Evolutionary conservation across 495 filamentous ascomycete species (phyloP).

Genomic region (Penicillium waksmanii): DNA sequence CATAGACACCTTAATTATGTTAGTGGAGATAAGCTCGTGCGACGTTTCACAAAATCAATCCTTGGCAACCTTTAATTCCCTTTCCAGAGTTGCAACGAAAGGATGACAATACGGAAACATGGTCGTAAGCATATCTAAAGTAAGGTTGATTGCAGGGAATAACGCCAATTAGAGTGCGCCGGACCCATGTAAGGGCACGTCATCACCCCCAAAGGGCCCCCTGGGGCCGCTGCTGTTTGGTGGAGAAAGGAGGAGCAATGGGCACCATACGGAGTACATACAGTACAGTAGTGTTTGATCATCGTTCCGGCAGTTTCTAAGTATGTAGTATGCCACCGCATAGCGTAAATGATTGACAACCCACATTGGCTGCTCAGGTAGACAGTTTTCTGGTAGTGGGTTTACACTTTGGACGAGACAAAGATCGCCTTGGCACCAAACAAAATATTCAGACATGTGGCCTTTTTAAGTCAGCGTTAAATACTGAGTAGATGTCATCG

Average conservation of each 20-base stretch:
- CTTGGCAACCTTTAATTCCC: constrained; percentile 37
- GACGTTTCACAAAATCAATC: constrained; percentile 44
- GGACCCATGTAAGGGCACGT: constrained; percentile 22
- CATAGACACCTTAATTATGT: constrained; percentile 39
- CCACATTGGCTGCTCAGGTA: not conserved
- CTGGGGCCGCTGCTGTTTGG: not conserved
- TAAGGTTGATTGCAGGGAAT: constrained; percentile 20
- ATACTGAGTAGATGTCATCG: too few relatives aligned
- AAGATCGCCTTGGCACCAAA: constrained; percentile 2
- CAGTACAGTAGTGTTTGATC: not conserved
- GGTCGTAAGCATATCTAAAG: constrained; percentile 24
- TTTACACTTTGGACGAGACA: constrained; percentile 2
- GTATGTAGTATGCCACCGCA: not conserved
- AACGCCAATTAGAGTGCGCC: constrained; percentile 6
- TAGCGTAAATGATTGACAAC: constrained; percentile 5
- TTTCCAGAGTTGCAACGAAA: constrained; percentile 26
- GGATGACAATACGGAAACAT: constrained; percentile 29
- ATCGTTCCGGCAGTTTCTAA: not conserved
- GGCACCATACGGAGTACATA: not conserved
- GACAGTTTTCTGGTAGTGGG: not conserved
- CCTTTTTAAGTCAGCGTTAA: not conserved
- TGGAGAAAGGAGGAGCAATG: not conserved
- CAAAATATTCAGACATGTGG: constrained; percentile 3
- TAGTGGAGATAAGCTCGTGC: constrained; percentile 53
- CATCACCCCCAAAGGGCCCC: constrained; percentile 9